These are phyloP conservation scores for Williopsis jadinii DNA, from an alignment of 1,139 yeast genomes.

Conservation along the genomic window DNA sequence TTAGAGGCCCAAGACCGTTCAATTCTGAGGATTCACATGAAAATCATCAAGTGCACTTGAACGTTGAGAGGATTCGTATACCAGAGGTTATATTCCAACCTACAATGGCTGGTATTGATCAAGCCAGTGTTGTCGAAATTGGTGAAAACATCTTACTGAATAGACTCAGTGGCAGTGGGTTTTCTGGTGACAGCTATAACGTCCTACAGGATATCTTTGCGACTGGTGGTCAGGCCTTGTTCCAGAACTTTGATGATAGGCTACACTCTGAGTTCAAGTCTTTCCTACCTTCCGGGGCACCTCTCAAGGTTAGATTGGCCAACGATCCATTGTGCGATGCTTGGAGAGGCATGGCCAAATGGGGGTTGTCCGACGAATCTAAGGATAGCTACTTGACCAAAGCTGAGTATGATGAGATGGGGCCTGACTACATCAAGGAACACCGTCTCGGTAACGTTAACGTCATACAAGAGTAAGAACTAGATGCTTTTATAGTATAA, in stretches of 20 bases:
- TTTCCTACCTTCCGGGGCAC: constrained; percentile 64
- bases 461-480: constrained; percentile 5
- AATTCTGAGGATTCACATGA: constrained; percentile 59
- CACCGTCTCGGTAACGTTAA: constrained; percentile 65
- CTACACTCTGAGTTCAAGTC: constrained; percentile 58
- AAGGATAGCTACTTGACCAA: constrained; percentile 48
- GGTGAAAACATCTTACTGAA: constrained; percentile 59
- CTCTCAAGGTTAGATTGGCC: constrained; percentile 58
- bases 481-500: not conserved
- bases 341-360: constrained; percentile 91
- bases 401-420: constrained; percentile 80
- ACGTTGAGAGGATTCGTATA: constrained; percentile 83
- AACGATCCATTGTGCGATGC: constrained; percentile 68
- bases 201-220: constrained; percentile 45
- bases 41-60: constrained; percentile 84
- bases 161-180: constrained; percentile 47
- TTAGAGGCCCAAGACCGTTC: constrained; percentile 81
- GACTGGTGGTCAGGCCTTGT: constrained; percentile 77
- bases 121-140: constrained; percentile 82
- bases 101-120: constrained; percentile 91
- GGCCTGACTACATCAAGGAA: constrained; percentile 83
- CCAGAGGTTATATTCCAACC: constrained; percentile 95
- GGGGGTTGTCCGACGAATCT: constrained; percentile 49
- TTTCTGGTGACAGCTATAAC: constrained; percentile 48
- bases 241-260: constrained; percentile 63